These are phyloP conservation scores for Thinopyrum elongatum DNA, from an alignment of 176 grass and related monocot species.

Conservation along the genomic window DNA sequence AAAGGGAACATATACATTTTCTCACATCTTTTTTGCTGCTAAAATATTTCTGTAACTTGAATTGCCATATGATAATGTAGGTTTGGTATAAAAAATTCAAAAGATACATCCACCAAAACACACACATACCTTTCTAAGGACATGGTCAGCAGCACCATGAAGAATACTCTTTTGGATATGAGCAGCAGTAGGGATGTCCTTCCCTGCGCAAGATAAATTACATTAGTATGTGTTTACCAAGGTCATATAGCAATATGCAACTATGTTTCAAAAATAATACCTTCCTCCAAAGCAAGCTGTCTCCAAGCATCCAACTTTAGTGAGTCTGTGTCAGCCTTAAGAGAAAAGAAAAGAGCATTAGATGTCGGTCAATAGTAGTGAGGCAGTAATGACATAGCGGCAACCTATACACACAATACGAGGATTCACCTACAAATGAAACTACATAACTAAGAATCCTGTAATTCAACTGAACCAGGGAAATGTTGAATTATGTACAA, in stretches of 20 bases:
- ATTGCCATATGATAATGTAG: neutral
- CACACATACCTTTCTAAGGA: constrained; percentile 74
- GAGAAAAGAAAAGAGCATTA: constrained; percentile 7
- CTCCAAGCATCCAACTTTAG: constrained; percentile 93
- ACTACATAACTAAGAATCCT: neutral
- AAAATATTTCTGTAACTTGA: neutral
- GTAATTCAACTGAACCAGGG: neutral
- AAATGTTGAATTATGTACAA: neutral
- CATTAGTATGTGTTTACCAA: constrained; percentile 19
- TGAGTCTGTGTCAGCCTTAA: constrained; percentile 74
- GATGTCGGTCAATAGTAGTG: constrained; percentile 1
- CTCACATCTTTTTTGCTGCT: neutral
- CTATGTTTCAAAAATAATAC: constrained; percentile 29
- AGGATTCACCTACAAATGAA: neutral
- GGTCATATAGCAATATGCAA: neutral
- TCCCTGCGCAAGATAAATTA: constrained; percentile 48
- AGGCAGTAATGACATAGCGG: neutral
- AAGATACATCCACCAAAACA: neutral
- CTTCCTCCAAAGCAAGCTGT: constrained; percentile 96
- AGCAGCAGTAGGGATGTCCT: constrained; percentile 55
- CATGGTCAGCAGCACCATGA: constrained; percentile 78
- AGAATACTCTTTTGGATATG: constrained; percentile 68
- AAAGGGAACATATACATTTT: neutral
- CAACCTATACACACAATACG: neutral
- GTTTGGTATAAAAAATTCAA: neutral